A percentile compares a stretch with the other conserved stretches of the same genome.
These are phyloP conservation scores for Lathyrus sativus DNA, from an alignment of 306 rosid genomes.

Conservation along the genomic window DNA sequence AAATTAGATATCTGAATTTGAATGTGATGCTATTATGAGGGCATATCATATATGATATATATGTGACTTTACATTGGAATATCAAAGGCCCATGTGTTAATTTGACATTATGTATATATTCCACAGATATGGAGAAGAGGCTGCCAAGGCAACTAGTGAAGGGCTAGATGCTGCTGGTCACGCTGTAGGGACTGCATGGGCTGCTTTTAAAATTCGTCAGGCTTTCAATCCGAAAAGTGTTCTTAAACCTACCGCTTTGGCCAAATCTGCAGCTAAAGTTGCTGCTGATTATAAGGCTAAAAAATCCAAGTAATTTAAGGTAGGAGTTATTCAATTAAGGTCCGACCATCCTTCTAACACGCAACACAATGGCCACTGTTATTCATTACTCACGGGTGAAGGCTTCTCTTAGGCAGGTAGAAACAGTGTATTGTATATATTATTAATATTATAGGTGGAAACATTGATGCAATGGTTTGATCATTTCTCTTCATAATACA, in stretches of 20 bases:
- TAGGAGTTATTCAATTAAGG: constrained; percentile 35
- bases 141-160: constrained; percentile 77
- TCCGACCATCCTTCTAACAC: constrained; percentile 18
- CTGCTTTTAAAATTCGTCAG: constrained; percentile 76
- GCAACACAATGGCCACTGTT: background rate
- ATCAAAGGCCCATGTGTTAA: constrained; percentile 1
- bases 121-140: constrained; percentile 87
- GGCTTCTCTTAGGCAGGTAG: constrained; percentile 19
- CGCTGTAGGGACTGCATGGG: constrained; percentile 89
- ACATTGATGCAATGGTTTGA: constrained; percentile 4
- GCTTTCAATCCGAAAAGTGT: constrained; percentile 76
- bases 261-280: constrained; percentile 65
- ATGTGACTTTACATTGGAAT: constrained; percentile 12
- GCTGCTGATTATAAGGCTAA: constrained; percentile 61
- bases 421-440: constrained; percentile 25
- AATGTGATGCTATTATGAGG: constrained; percentile 3
- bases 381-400: background rate
- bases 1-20: constrained; percentile 27
- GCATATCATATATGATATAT: constrained; percentile 3
- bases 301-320: constrained; percentile 49
- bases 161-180: constrained; percentile 94
- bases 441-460: constrained; percentile 19
- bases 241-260: constrained; percentile 52
- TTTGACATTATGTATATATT: constrained; percentile 22
- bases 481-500: background rate